These are phyloP conservation scores for Trypethelium eluteriae DNA, from an alignment of 495 filamentous ascomycete species.

Conservation along the genomic window DNA sequence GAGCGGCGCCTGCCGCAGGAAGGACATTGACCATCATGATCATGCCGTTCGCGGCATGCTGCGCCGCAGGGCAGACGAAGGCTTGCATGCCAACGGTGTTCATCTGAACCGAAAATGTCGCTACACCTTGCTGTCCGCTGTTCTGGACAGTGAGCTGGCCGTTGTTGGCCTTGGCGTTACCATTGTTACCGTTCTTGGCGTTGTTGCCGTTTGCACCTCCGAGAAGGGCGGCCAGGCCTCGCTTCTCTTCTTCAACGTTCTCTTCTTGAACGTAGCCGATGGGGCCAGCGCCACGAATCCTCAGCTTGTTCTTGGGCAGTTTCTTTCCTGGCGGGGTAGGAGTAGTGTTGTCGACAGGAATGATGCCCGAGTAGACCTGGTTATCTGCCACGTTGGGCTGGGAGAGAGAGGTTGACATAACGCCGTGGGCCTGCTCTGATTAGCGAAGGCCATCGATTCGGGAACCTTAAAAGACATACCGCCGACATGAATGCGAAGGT, in stretches of 20 bases:
- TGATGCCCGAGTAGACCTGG: slow-evolving; percentile 9
- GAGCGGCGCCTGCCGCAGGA: neutral
- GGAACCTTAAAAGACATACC: slow-evolving; percentile 3
- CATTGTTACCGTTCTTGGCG: slow-evolving; percentile 1
- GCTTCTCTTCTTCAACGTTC: slow-evolving; percentile 5
- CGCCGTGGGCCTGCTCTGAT: slow-evolving; percentile 10
- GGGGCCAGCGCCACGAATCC: neutral
- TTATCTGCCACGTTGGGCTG: slow-evolving; percentile 8
- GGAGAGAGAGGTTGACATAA: slow-evolving; percentile 10
- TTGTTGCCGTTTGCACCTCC: slow-evolving; percentile 7
- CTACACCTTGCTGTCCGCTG: slow-evolving; percentile 8
- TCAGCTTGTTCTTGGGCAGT: slow-evolving; percentile 5
- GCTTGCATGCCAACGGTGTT: slow-evolving; percentile 11
- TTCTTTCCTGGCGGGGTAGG: slow-evolving; percentile 8
- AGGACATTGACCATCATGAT: slow-evolving; percentile 11
- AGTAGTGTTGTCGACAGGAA: slow-evolving; percentile 11
- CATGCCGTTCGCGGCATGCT: slow-evolving; percentile 10
- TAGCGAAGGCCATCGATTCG: neutral
- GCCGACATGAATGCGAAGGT: slow-evolving; percentile 10
- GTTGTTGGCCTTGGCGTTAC: slow-evolving; percentile 5
- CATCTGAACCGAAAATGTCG: slow-evolving; percentile 11
- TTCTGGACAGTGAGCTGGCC: slow-evolving; percentile 10
- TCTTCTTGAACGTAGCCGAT: neutral
- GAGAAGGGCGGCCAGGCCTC: slow-evolving; percentile 12
- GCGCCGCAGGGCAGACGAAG: slow-evolving; percentile 11